Evolutionary conservation across 176 grass and related monocot species (phyloP), one percentile per base, ranked within the genome.

Genomic region (Triticum urartu): DNA sequence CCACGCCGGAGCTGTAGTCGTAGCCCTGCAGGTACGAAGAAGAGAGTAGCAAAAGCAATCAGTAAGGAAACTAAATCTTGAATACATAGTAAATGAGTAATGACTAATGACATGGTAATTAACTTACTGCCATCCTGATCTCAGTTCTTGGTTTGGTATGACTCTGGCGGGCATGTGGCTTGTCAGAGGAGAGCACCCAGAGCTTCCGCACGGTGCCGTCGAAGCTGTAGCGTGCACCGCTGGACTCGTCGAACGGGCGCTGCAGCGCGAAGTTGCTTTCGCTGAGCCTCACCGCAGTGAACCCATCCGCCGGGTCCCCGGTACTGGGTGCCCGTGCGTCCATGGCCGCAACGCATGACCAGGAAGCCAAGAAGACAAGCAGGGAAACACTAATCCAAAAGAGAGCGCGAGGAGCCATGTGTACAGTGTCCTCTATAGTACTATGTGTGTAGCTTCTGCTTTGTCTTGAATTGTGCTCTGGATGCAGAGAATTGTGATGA

Each of bases 131-230:
- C 20, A 89, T 91, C 30, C 59, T 75, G 10, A 93, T 91, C 86
- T 91, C 89, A 1, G 89, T 91, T 28, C 92, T 87, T 28, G 92
- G 86, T 3, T 10, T 86, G 70, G 87, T 66, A 9, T 38, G 12
- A 62, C 84, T 59, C 4, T 34, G 4, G 7, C 0, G 40, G 4
- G 35, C 6, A 11, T 81, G 76, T 6, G 90, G 90, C 71, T 89
- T 68, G 58, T 92, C 90, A 22, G 48, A 26, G 9, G 79, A 72
- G 20, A 81, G 60, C 5, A 93, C 88, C 91, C 91, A 93, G 2
- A 90, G 69, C 77, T 69, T 59, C 22, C 85, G 21, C 25, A 88
- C 64, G n/a, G 59, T 70, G 78, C 58, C 78, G 64, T 52, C 20
- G 12, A 84, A 84, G 39, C 36, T 89, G 84, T 84, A 92, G 8